A percentile compares a stretch with the other conserved stretches of the same genome.
phyloP scores from a whole-genome alignment of 768 basidiomycete species.

The Mycena latifolia region DNA sequence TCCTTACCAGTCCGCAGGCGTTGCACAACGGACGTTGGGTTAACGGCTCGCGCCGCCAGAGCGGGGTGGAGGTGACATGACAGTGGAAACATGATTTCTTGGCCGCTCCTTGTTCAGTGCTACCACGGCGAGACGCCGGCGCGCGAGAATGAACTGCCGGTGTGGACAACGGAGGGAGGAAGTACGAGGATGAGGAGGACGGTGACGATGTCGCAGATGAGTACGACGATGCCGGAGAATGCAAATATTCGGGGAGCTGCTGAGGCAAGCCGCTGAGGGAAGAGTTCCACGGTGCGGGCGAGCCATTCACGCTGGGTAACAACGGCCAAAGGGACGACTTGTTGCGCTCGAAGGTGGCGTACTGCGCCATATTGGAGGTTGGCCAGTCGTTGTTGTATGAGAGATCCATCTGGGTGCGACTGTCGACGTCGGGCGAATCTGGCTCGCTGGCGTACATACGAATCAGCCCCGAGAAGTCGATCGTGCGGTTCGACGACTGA shows the following conservation, averaged over 20 bases:
- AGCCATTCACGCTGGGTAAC: background rate
- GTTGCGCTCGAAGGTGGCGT: background rate
- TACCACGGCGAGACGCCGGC: background rate
- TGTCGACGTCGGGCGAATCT: background rate
- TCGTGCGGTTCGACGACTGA: background rate
- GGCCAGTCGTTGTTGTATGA: constrained; percentile 1
- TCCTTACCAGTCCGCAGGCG: constrained; percentile 16
- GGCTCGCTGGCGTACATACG: constrained; percentile 1
- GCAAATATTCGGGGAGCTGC: background rate
- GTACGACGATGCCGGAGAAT: background rate
- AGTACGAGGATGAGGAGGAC: background rate
- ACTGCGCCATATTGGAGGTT: constrained; percentile 3
- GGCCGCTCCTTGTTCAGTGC: background rate
- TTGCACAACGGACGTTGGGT: constrained; percentile 22
- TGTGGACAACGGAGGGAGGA: background rate
- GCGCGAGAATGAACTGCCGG: background rate
- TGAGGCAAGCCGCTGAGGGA: background rate
- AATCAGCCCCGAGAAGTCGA: constrained; percentile 13
- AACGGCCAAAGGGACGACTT: background rate
- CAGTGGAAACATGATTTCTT: constrained; percentile 27
- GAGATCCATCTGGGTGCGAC: background rate
- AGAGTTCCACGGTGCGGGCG: background rate
- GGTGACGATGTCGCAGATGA: constrained; percentile 4
- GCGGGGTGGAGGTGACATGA: constrained; percentile 18
- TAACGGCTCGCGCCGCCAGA: constrained; percentile 24